These are phyloP conservation scores for Metschnikowia bowlesiae DNA, from an alignment of 805 yeast genomes.

Conservation along the genomic window DNA sequence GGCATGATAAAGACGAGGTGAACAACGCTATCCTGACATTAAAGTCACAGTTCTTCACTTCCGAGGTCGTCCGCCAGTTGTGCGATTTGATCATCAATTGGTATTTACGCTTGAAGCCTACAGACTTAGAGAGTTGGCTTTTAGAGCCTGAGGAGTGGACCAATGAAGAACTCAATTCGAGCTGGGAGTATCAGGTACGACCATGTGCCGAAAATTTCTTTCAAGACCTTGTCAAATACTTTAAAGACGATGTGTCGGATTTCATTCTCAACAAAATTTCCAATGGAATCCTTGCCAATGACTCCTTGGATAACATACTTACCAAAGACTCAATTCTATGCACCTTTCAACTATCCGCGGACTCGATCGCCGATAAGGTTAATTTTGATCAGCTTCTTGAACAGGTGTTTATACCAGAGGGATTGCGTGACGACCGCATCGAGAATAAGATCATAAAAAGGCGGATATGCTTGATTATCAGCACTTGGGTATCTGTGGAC, in stretches of 20 bases:
- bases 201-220: constrained; percentile 86
- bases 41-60: constrained; percentile 53
- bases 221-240: constrained; percentile 64
- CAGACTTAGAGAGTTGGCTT: constrained; percentile 78
- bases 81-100: constrained; percentile 65
- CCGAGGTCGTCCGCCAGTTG: constrained; percentile 50
- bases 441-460: constrained; percentile 65
- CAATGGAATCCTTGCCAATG: constrained; percentile 28
- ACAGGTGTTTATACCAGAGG: constrained; percentile 66
- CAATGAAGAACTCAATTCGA: constrained; percentile 67
- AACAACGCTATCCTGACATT: constrained; percentile 51
- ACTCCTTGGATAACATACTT: constrained; percentile 47
- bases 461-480: constrained; percentile 68
- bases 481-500: constrained; percentile 75
- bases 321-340: constrained; percentile 76
- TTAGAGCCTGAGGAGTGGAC: constrained; percentile 92
- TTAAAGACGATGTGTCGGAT: constrained; percentile 50
- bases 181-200: constrained; percentile 80
- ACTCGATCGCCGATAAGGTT: constrained; percentile 58
- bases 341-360: constrained; percentile 76
- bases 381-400: constrained; percentile 63
- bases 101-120: constrained; percentile 69
- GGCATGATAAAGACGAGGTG: constrained; percentile 62
- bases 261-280: constrained; percentile 59
- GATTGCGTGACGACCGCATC: constrained; percentile 38